phyloP scores from a whole-genome alignment of 371 early-diverging fungal genomes.

The Mortierella sp. region DNA sequence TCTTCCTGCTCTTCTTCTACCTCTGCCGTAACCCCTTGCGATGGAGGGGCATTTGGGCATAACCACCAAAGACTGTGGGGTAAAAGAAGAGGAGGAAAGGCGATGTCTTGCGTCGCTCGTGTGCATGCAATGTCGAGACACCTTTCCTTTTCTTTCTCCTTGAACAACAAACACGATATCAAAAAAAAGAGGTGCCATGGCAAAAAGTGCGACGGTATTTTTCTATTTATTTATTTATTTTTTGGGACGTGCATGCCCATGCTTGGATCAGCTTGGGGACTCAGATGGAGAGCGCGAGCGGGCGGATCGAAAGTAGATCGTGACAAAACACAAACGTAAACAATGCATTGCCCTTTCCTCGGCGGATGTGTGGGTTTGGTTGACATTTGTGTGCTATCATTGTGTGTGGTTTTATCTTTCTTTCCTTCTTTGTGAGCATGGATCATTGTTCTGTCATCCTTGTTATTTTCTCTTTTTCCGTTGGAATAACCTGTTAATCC shows the following conservation, averaged over 20 bases:
- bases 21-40: background rate
- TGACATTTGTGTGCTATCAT: background rate
- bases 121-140: background rate
- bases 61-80: background rate
- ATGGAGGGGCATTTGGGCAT: constrained; percentile 5
- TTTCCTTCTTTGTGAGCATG: background rate
- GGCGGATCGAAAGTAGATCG: background rate
- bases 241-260: background rate
- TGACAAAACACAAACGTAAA: background rate
- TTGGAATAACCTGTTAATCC: background rate
- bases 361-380: background rate
- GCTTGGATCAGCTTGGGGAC: background rate
- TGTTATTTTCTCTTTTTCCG: background rate
- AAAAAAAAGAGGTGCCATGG: background rate
- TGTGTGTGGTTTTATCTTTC: background rate
- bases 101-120: background rate
- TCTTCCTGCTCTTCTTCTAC: background rate
- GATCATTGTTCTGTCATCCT: background rate
- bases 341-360: background rate
- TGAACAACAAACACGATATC: background rate
- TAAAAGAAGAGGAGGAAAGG: background rate
- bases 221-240: background rate
- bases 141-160: background rate
- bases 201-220: background rate
- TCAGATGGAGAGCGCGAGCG: background rate